Percentiles rank a stretch among this genome's conserved stretches.
phyloP scores from a whole-genome alignment of 441 rosid species.

The Biscutella laevigata region DNA sequence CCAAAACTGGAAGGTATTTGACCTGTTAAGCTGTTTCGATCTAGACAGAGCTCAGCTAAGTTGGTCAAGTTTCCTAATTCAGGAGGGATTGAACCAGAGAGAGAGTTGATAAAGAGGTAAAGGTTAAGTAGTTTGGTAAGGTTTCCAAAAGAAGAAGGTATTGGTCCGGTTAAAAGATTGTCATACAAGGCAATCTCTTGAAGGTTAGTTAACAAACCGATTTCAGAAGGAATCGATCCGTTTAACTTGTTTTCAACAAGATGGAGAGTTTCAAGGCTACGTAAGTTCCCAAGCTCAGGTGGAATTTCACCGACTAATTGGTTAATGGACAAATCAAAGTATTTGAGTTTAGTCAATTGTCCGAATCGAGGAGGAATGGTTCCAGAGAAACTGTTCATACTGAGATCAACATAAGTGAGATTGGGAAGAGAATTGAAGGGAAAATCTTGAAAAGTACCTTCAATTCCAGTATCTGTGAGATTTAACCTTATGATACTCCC shows the following conservation, averaged over 20 bases:
- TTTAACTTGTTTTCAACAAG: constrained; percentile 30
- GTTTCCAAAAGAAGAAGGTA: constrained; percentile 33
- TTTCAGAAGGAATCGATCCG: constrained; percentile 37
- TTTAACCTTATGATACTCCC: constrained; percentile 25
- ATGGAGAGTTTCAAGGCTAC: constrained; percentile 29
- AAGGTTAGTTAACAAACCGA: constrained; percentile 51
- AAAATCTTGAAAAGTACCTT: constrained; percentile 33
- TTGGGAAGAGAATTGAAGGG: constrained; percentile 29
- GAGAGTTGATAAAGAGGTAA: constrained; percentile 23
- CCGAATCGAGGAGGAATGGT: constrained; percentile 27
- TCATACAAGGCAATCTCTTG: constrained; percentile 36
- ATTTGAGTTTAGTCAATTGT: constrained; percentile 20
- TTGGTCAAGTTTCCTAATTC: constrained; percentile 26
- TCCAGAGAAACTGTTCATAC: constrained; percentile 23
- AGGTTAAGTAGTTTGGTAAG: constrained; percentile 22
- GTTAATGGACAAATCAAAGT: constrained; percentile 29
- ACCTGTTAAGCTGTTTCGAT: constrained; percentile 24
- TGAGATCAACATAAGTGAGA: constrained; percentile 25
- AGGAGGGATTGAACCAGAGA: constrained; percentile 27
- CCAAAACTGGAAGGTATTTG: constrained; percentile 29
- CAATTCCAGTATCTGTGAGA: constrained; percentile 25
- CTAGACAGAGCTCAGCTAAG: constrained; percentile 23
- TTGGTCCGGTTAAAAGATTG: constrained; percentile 27
- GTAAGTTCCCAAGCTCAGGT: constrained; percentile 27
- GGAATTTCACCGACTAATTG: constrained; percentile 33